Evolutionary conservation across 2,329 filamentous ascomycete species (phyloP).

Genomic region (Sporothrix schenckii): DNA sequence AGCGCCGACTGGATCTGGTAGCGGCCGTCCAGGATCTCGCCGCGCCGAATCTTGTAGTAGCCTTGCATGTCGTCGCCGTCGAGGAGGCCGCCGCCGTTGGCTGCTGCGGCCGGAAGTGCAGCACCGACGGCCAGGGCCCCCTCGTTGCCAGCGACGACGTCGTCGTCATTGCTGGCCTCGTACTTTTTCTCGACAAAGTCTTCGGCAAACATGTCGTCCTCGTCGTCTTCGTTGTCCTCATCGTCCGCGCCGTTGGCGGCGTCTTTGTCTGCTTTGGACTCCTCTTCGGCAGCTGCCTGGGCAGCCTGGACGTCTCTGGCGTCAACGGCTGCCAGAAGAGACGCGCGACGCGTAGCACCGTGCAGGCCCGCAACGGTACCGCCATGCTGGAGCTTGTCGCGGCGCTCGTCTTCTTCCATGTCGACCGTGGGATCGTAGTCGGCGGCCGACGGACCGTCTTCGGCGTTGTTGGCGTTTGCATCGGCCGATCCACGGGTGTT

Average conservation of each 20-base stretch:
- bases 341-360: constrained; percentile 45
- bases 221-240: constrained; percentile 30
- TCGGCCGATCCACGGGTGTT: constrained; percentile 35
- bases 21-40: constrained; percentile 84
- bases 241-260: constrained; percentile 15
- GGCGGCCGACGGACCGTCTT: constrained; percentile 83
- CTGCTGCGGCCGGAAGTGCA: constrained; percentile 51
- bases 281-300: constrained; percentile 36
- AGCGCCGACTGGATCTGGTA: constrained; percentile 88
- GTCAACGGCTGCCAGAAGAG: constrained; percentile 37
- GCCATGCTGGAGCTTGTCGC: constrained; percentile 66
- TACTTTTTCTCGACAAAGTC: constrained; percentile 71
- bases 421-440: constrained; percentile 90
- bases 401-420: constrained; percentile 79
- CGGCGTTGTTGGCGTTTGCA: constrained; percentile 43
- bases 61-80: constrained; percentile 94
- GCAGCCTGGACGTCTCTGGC: constrained; percentile 36
- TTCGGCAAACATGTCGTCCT: constrained; percentile 86
- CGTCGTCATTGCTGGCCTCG: constrained; percentile 46
- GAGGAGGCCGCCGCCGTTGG: constrained; percentile 71
- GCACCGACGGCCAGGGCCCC: constrained; percentile 42
- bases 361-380: constrained; percentile 53
- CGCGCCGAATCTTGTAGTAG: constrained; percentile 92
- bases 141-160: constrained; percentile 44
- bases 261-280: constrained; percentile 3